These are phyloP conservation scores for Phytopythium aichiense DNA, from an alignment of 352 stramenopile genomes.

Conservation along the genomic window DNA sequence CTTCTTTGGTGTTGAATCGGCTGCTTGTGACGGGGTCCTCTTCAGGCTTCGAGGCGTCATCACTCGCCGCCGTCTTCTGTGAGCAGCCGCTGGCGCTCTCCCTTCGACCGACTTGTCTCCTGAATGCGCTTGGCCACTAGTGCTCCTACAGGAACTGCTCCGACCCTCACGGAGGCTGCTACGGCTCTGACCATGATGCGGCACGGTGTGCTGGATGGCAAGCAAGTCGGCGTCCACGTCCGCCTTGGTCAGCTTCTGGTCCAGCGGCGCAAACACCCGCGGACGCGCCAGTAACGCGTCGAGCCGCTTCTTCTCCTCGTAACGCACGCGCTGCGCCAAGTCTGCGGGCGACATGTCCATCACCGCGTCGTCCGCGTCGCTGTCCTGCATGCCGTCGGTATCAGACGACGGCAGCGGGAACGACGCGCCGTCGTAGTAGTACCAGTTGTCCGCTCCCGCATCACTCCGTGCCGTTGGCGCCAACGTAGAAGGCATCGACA, in stretches of 20 bases:
- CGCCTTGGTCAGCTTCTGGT: constrained; percentile 23
- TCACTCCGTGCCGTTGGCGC: constrained; percentile 8
- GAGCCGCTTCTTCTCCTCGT: constrained; percentile 55
- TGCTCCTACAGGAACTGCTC: neutral
- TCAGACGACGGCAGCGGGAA: neutral
- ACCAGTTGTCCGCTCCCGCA: constrained; percentile 11
- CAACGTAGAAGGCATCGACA: neutral
- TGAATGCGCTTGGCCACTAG: neutral
- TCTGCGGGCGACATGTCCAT: constrained; percentile 21
- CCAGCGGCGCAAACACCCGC: constrained; percentile 45
- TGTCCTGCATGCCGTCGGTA: constrained; percentile 7
- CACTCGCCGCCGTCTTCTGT: neutral
- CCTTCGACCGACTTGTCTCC: neutral
- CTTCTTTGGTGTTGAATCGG: neutral
- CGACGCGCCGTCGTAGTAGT: neutral
- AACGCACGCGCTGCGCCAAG: constrained; percentile 27
- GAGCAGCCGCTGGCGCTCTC: neutral
- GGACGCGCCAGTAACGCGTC: constrained; percentile 41
- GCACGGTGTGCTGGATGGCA: constrained; percentile 26
- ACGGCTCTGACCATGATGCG: neutral
- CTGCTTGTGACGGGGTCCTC: neutral
- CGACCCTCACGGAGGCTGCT: neutral
- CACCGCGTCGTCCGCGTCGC: constrained; percentile 17
- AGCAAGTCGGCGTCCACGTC: constrained; percentile 37
- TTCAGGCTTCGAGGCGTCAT: neutral